Percentiles rank a stretch among this genome's conserved stretches.
Evolutionary conservation across 441 rosid genomes (phyloP).

Genomic region (Macaranga tanarius): DNA sequence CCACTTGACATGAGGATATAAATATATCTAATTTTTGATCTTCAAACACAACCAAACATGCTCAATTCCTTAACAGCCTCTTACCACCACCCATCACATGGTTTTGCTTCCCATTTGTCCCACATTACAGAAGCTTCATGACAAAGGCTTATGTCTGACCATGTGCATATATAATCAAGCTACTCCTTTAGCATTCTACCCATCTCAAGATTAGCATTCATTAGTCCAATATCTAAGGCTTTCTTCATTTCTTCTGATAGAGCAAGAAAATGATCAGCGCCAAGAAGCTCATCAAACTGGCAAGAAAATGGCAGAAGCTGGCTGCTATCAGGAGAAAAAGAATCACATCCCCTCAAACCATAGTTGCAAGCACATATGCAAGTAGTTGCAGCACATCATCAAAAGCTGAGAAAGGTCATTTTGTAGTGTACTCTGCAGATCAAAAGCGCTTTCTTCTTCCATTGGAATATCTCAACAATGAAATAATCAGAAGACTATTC

Average conservation of each 20-base stretch:
- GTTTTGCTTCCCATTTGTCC: background rate
- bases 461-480: constrained; percentile 2
- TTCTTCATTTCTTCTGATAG: background rate
- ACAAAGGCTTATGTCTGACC: background rate
- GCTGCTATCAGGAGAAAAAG: background rate
- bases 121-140: background rate
- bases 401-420: constrained; percentile 9
- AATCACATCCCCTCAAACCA: background rate
- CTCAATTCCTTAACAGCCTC: background rate
- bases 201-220: background rate
- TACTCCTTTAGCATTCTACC: background rate
- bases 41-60: background rate
- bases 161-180: background rate
- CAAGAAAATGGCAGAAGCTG: background rate
- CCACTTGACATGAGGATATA: background rate
- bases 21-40: background rate
- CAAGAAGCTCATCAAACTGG: background rate
- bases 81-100: background rate
- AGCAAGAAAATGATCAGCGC: background rate
- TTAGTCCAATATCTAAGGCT: background rate
- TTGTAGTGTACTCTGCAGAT: constrained; percentile 19
- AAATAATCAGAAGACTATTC: constrained; percentile 11
- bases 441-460: constrained; percentile 14
- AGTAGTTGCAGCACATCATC: constrained; percentile 6
- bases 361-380: background rate